Base-by-base conservation (phyloP, 2,329 filamentous ascomycete species). In the Talaromyces sp. region DNA sequence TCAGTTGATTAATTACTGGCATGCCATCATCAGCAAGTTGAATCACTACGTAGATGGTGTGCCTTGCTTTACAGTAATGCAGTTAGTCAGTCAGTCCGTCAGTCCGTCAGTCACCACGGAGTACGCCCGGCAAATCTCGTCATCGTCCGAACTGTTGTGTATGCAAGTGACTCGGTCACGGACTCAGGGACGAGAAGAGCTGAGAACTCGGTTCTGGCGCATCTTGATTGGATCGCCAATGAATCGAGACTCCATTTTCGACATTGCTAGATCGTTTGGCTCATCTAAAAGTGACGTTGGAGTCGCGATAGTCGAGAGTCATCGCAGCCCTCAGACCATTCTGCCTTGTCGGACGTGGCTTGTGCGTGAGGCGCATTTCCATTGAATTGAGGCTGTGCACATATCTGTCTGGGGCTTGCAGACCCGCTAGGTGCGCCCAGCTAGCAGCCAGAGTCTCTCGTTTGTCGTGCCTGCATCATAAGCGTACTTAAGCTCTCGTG, bases 301-400 rank as follows among this genome's bases (percentile, higher is more conserved):
- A 50, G 46, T 50, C 23, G 46, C 25, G 46, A 50, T 50, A 50
- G 14, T 9, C 11, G 16, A 21, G 8, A 5, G 2, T 23, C 33
- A 54, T 54, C 50, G 50, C 50, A 35, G 50, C 50, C n/a, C 50
- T 54, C 50, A 54, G 50, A 31, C 31, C 18, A 18, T 37, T 60
- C 58, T 60, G 58, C 58, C 58, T 60, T 31, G 44, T 50, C 44
- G 5, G n/a, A 37, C 31, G 58, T 60, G 58, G 58, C 58, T 60
- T 50, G 58, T 21, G 23, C 23, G 42, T 54, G 50, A 54, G 50
- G 50, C 50, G 31, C 31, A 54, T 23, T 54, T 33, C 48, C 18
- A 21, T 52, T 21, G 48, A 54, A 54, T 37, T 28, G 58, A 60
- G 58, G 58, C 58, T 60, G 58, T 60, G 58, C 44, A 39, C 28